phyloP scores from a whole-genome alignment of 192 early-diverging fungal genomes.

The Coemansia sp. region DNA sequence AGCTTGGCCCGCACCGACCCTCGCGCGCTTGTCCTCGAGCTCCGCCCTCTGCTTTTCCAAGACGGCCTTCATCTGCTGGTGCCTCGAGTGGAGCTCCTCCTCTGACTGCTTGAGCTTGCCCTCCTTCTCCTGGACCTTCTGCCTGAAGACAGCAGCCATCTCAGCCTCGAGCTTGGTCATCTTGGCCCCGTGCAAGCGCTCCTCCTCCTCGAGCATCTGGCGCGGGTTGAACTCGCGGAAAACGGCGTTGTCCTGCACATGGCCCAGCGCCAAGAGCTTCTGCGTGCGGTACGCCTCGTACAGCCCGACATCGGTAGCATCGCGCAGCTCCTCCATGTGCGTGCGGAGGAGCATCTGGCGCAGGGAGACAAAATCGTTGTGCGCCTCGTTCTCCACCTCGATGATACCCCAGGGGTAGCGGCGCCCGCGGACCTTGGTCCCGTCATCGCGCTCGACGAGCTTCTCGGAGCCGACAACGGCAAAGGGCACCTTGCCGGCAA shows the following conservation, averaged over 20 bases:
- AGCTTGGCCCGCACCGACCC: conserved; percentile 54
- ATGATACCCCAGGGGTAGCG: conserved; percentile 91
- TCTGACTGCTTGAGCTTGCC: conserved; percentile 94
- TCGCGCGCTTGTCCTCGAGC: conserved; percentile 88
- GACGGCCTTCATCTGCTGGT: conserved; percentile 95
- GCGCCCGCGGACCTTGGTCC: conserved; percentile 82
- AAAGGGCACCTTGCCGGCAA: conserved; percentile 86
- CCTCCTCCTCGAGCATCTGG: conserved; percentile 87
- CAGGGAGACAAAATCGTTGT: conserved; percentile 93
- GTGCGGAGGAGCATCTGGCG: conserved; percentile 87
- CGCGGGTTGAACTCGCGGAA: conserved; percentile 78
- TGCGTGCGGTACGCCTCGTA: conserved; percentile 96
- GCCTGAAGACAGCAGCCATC: conserved; percentile 97
- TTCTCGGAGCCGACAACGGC: conserved; percentile 88
- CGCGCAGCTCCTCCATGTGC: conserved; percentile 94
- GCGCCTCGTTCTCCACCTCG: conserved; percentile 93
- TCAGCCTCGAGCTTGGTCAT: conserved; percentile 96
- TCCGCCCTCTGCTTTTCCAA: conserved; percentile 92
- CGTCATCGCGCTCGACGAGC: conserved; percentile 72
- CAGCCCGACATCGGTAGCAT: conserved; percentile 80
- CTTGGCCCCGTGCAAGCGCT: conserved; percentile 85
- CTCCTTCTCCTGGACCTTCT: conserved; percentile 98
- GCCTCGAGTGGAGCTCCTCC: conserved; percentile 92
- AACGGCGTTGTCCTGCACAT: conserved; percentile 72
- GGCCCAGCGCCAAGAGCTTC: conserved; percentile 83